phyloP scores from a whole-genome alignment of 202 grass and related monocot genomes.

The Cymbopogon flexuosus region DNA sequence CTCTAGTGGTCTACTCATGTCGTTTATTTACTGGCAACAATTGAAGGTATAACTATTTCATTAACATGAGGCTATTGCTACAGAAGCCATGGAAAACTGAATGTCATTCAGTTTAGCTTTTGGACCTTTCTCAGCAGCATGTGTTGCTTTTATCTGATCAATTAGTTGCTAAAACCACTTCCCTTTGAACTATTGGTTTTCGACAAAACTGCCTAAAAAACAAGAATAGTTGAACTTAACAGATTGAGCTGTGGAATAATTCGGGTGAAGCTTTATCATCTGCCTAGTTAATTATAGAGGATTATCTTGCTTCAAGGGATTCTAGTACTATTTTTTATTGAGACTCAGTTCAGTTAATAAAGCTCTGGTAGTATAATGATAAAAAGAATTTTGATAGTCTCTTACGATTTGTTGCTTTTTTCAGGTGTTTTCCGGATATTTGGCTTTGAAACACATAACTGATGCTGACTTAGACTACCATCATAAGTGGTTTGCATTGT shows the following conservation, averaged over 20 bases:
- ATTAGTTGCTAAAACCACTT: background rate
- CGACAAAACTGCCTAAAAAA: background rate
- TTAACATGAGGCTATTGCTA: background rate
- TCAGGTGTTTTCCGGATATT: constrained; percentile 93
- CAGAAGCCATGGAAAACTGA: background rate
- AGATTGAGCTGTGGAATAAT: background rate
- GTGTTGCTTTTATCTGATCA: background rate
- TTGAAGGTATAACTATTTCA: background rate
- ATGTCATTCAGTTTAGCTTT: background rate
- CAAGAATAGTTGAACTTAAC: background rate
- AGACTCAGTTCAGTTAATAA: background rate
- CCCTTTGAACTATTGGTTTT: background rate
- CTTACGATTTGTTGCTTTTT: constrained; percentile 7
- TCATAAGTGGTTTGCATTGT: background rate
- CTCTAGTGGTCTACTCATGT: background rate
- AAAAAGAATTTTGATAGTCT: background rate
- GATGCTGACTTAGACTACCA: background rate
- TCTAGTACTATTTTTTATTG: background rate
- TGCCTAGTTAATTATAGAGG: background rate
- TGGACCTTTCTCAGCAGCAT: background rate
- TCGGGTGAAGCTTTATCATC: background rate
- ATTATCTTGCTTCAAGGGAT: background rate
- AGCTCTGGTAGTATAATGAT: background rate
- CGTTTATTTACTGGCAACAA: background rate
- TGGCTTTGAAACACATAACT: constrained; percentile 68